Evolutionary conservation across 2,329 filamentous ascomycete species (phyloP), one percentile per base, ranked within the genome.

Genomic region (Trichoderma koningiopsis): DNA sequence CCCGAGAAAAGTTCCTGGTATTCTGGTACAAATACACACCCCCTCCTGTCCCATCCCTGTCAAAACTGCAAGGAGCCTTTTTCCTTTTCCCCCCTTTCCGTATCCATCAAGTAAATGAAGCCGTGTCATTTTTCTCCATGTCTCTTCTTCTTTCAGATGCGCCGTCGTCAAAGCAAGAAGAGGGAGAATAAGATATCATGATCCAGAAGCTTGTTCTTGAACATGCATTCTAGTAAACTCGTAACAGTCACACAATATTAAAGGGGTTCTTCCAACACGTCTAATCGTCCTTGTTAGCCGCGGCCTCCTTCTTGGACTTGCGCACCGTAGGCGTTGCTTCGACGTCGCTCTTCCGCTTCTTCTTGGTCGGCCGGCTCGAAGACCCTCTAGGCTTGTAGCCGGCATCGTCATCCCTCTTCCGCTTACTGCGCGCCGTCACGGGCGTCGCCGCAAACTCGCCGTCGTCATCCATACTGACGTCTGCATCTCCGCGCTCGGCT

Each of bases 371-470:
- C 49, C 86, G 81, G 47, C 81, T 84, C 2, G 81, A 82, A 2
- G 86, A 87, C 3, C 85, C 84, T 72, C 88, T 87, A 3, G 87
- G 87, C 69, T 87, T 82, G 75, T 89, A 89, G 4, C 87, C 87
- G 0, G 80, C 78, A 71, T 90, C 88, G 8, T 89, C 88, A 40
- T 88, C 87, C 33, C 86, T 81, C 82, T 88, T 88, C 70, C 84
- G 82, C 77, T 85, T 85, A 49, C 79, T 75, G 14, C 61, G 61
- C 33, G 49, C 61, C 47, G 72, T 74, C 8, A 77, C 76, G 6
- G 75, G 77, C 52, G 75, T 83, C 66, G 78, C 77, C 31, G 75
- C 71, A 35, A 75, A 71, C 6, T 79, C 79, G 11, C 70, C 70
- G 52, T 81, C 77, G 40, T 83, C 82, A 47, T 84, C 82, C 79